Evolutionary conservation across 169 alveolate species (phyloP).

Genomic region (Cryptosporidium ubiquitum): DNA sequence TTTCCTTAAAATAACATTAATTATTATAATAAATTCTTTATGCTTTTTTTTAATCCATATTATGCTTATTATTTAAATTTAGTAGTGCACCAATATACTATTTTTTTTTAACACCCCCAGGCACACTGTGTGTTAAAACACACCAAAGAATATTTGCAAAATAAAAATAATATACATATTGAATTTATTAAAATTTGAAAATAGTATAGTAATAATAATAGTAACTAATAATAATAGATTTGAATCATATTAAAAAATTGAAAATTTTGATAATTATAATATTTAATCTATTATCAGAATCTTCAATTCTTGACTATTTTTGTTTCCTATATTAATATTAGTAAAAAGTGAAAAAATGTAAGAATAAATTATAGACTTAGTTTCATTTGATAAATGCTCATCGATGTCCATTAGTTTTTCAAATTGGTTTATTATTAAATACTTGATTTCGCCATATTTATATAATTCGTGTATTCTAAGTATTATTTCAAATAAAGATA

Average conservation of each 20-base stretch:
- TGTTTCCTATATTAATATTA: neutral
- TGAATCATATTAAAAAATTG: neutral
- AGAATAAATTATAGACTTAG: constrained; percentile 18
- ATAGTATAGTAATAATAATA: no score
- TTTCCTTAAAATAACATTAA: neutral
- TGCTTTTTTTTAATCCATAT: neutral
- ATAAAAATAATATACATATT: neutral
- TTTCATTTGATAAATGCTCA: constrained; percentile 29
- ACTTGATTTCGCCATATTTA: constrained; percentile 17
- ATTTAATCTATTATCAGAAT: constrained; percentile 1
- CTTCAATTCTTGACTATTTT: neutral
- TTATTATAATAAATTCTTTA: neutral
- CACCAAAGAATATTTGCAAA: neutral
- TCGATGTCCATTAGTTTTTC: constrained; percentile 11
- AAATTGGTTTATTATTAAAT: constrained; percentile 47
- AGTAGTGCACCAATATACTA: neutral
- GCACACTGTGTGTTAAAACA: constrained; percentile 28
- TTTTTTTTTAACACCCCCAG: constrained; percentile 17
- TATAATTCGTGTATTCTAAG: constrained; percentile 49
- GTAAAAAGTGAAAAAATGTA: constrained; percentile 14
- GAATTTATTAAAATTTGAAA: neutral
- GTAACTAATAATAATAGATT: neutral
- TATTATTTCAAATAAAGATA: constrained; percentile 43
- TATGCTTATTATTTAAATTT: neutral
- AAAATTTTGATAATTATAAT: neutral